These are phyloP conservation scores for Excoecaria agallocha DNA, from an alignment of 345 rosid genomes.

Conservation along the genomic window DNA sequence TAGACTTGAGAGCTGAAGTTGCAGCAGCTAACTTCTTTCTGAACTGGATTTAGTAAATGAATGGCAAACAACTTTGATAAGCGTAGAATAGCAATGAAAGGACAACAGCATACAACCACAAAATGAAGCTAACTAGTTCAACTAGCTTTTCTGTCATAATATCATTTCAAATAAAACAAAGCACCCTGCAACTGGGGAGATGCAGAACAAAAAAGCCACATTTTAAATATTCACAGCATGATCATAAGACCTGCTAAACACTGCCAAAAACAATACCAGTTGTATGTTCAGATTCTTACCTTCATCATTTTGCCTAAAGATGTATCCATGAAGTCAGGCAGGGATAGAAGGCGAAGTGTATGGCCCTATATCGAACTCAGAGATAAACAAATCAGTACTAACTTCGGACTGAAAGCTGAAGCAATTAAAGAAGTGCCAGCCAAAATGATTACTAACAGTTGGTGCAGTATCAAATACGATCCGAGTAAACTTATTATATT, in stretches of 20 bases:
- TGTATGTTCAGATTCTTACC: slow-evolving; percentile 41
- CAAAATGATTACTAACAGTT: slow-evolving; percentile 46
- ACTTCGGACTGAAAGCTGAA: slow-evolving; percentile 12
- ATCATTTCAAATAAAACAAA: neutral
- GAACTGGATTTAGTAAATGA: slow-evolving; percentile 37
- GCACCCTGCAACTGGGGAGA: neutral
- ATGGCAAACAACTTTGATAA: slow-evolving; percentile 6
- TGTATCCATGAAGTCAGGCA: slow-evolving; percentile 79
- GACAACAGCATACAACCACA: neutral
- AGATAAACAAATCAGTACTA: slow-evolving; percentile 9
- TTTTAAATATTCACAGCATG: neutral
- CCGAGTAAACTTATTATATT: slow-evolving; percentile 60
- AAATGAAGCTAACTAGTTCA: slow-evolving; percentile 9
- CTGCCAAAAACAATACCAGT: neutral
- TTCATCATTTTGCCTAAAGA: slow-evolving; percentile 72
- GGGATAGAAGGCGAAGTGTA: slow-evolving; percentile 74
- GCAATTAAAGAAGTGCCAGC: slow-evolving; percentile 7
- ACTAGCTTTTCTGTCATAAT: slow-evolving; percentile 1
- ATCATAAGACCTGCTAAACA: neutral
- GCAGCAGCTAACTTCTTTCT: slow-evolving; percentile 71
- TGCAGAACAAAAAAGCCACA: neutral
- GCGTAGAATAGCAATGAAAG: neutral
- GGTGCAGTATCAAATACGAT: slow-evolving; percentile 81
- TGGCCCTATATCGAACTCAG: slow-evolving; percentile 54
- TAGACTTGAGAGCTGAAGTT: slow-evolving; percentile 60